These are phyloP conservation scores for Mucor irregularis DNA, from an alignment of 371 early-diverging fungal species.

Conservation along the genomic window DNA sequence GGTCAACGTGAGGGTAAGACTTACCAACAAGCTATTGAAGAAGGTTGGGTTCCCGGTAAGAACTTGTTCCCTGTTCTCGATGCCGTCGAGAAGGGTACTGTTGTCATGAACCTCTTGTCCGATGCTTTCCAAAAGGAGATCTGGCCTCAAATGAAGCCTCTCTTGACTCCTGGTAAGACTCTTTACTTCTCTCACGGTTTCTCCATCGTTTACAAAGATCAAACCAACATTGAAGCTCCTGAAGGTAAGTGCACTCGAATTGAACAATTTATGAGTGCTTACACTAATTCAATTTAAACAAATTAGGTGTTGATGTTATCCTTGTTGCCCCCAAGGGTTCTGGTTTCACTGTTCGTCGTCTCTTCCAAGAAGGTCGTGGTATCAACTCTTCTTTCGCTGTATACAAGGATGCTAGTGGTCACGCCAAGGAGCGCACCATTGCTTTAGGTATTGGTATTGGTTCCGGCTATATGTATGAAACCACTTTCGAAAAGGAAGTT, in stretches of 20 bases:
- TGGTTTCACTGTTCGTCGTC: conserved; percentile 93
- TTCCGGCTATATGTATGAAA: conserved; percentile 96
- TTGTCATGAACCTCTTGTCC: conserved; percentile 95
- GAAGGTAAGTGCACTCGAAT: conserved; percentile 33
- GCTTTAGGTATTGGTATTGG: conserved; percentile 96
- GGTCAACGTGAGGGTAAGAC: conserved; percentile 93
- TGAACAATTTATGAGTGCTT: too few species aligned
- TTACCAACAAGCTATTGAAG: conserved; percentile 91
- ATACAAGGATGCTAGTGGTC: conserved; percentile 90
- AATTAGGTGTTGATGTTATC: conserved; percentile 84
- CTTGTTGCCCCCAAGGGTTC: conserved; percentile 97
- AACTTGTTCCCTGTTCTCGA: conserved; percentile 92
- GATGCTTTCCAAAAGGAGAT: conserved; percentile 95
- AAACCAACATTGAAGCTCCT: conserved; percentile 91
- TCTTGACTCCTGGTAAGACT: conserved; percentile 95
- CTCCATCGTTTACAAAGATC: conserved; percentile 90
- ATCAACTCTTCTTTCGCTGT: conserved; percentile 98
- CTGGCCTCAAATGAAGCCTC: conserved; percentile 89
- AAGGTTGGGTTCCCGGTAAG: conserved; percentile 97
- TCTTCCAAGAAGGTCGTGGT: conserved; percentile 96
- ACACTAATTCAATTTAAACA: too few species aligned
- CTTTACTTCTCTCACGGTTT: conserved; percentile 98
- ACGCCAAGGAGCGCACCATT: conserved; percentile 91
- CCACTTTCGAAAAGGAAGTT: conserved; percentile 96
- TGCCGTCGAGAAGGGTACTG: conserved; percentile 87